Conservation (phyloP, 768 basidiomycete genomes). For the Gloeophyllum trabeum region DNA sequence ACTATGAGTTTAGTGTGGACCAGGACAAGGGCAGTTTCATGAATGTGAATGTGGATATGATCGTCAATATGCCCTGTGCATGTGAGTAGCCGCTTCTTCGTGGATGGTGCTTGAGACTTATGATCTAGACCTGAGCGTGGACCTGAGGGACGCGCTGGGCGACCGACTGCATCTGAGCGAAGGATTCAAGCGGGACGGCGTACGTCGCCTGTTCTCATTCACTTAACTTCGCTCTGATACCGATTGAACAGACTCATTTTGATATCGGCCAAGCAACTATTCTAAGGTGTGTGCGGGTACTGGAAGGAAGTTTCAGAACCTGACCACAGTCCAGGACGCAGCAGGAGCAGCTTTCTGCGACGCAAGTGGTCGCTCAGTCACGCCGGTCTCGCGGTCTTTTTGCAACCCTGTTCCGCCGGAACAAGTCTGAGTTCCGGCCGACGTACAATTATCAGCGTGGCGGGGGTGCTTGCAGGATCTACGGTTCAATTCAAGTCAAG, state of each 20-base stretch:
- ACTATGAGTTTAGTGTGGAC: conserved; percentile 85
- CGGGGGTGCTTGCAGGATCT: conserved; percentile 76
- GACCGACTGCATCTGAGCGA: conserved; percentile 80
- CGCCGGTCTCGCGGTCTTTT: conserved; percentile 68
- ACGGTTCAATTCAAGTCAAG: conserved; percentile 74
- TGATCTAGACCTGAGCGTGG: conserved; percentile 65
- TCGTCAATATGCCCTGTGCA: conserved; percentile 87
- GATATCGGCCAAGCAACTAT: conserved; percentile 72
- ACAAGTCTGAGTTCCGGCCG: conserved; percentile 44
- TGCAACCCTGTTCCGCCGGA: conserved; percentile 36
- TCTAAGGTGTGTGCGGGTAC: conserved; percentile 44
- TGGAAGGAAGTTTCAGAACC: too few species aligned
- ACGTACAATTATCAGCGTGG: conserved; percentile 62
- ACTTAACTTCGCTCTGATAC: neutral
- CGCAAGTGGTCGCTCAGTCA: conserved; percentile 62
- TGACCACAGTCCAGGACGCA: conserved; percentile 42
- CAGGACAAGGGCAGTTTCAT: conserved; percentile 44
- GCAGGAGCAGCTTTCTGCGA: conserved; percentile 51
- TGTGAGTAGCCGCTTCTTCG: conserved; percentile 40
- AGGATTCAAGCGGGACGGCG: conserved; percentile 78
- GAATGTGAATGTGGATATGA: conserved; percentile 85
- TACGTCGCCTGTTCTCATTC: conserved; percentile 25
- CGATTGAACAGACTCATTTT: conserved; percentile 50
- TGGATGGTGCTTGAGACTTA: neutral
- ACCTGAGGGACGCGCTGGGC: conserved; percentile 88